phyloP scores from a whole-genome alignment of 2,329 filamentous ascomycete species.

The Aspergillus terreus region DNA sequence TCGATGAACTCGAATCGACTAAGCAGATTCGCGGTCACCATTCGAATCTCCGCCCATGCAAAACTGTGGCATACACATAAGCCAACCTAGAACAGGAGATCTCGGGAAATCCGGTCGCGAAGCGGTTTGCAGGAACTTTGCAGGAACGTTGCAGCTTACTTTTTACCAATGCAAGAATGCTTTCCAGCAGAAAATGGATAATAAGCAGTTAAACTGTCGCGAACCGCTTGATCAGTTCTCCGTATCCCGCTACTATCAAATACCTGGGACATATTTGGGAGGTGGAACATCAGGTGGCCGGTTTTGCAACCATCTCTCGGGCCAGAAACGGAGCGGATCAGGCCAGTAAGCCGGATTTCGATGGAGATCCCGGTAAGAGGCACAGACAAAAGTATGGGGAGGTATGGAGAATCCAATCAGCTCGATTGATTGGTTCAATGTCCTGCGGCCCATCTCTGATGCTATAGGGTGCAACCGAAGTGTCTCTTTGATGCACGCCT shows the following conservation, averaged over 20 bases:
- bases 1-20: not conserved
- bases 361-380: slow-evolving; percentile 1
- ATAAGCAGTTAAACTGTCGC: not conserved
- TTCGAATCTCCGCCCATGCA: slow-evolving; percentile 1
- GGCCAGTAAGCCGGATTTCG: not conserved
- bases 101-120: not conserved
- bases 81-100: not conserved
- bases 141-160: not conserved
- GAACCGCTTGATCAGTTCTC: not conserved
- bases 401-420: not conserved
- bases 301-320: not conserved
- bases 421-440: not conserved
- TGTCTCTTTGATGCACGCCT: slow-evolving; percentile 4
- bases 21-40: not conserved
- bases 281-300: not conserved
- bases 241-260: not conserved
- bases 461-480: slow-evolving; percentile 5
- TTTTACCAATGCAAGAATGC: not conserved
- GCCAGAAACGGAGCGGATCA: not conserved
- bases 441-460: slow-evolving; percentile 6
- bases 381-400: not conserved
- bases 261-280: not conserved
- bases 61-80: not conserved
- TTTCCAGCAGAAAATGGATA: not conserved
- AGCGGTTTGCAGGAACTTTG: not conserved